Conservation (phyloP, 495 filamentous ascomycete genomes). For the Chlorociboria aeruginascens region DNA sequence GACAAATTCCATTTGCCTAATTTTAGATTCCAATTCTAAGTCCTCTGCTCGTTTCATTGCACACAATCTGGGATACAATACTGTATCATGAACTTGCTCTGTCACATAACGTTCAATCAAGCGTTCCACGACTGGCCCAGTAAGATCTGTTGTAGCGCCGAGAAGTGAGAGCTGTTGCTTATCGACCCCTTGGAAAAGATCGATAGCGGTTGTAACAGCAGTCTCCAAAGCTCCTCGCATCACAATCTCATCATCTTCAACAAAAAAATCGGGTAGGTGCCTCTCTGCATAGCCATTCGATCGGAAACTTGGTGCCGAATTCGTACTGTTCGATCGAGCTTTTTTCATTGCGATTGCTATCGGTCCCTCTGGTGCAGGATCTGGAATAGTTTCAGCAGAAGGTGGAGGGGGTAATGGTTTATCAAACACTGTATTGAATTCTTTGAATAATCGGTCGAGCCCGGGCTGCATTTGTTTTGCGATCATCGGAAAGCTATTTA, state of each 20-base stretch:
- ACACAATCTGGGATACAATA: constrained; percentile 74
- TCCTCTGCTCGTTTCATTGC: constrained; percentile 70
- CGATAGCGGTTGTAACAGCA: constrained; percentile 85
- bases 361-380: constrained; percentile 36
- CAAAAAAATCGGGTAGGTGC: constrained; percentile 29
- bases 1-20: constrained; percentile 83
- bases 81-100: constrained; percentile 81
- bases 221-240: constrained; percentile 82
- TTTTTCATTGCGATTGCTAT: constrained; percentile 38
- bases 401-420: constrained; percentile 72
- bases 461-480: constrained; percentile 93
- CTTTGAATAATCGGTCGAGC: constrained; percentile 77
- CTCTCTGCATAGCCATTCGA: constrained; percentile 15
- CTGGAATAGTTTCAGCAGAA: constrained; percentile 42
- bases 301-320: constrained; percentile 18
- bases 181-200: constrained; percentile 90
- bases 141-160: constrained; percentile 86
- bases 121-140: constrained; percentile 81
- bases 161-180: constrained; percentile 89
- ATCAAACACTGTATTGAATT: constrained; percentile 77
- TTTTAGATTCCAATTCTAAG: constrained; percentile 79
- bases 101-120: constrained; percentile 91
- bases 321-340: constrained; percentile 33
- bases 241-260: constrained; percentile 77
- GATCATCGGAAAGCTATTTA: constrained; percentile 92